A percentile compares a stretch with the other conserved stretches of the same genome.
Evolutionary conservation across 2,329 filamentous ascomycete species (phyloP).

Genomic region (Plectosphaerella sp.): DNA sequence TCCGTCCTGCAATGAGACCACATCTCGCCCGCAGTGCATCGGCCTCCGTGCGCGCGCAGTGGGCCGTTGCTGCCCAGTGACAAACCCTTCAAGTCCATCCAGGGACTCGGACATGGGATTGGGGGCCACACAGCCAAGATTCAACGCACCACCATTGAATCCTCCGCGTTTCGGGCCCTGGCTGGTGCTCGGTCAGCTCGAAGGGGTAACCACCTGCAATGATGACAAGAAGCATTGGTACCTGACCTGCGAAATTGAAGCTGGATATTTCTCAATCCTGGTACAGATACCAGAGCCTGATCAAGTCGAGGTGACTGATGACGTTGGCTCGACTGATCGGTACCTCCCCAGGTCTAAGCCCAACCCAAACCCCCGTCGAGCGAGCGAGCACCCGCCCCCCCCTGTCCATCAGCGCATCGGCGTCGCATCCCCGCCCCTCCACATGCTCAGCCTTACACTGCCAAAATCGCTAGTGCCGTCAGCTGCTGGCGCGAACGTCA

Average conservation of each 20-base stretch:
- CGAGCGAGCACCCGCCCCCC: neutral
- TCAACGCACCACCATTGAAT: no score
- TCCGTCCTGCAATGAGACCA: no score
- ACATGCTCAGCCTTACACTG: constrained; percentile 12
- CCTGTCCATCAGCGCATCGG: neutral
- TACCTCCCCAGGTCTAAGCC: neutral
- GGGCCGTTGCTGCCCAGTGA: no score
- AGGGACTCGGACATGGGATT: no score
- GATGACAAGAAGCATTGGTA: neutral
- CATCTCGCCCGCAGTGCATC: no score
- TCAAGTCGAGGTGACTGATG: neutral
- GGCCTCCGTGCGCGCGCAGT: no score
- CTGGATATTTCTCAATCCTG: neutral
- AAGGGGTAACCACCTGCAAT: no score
- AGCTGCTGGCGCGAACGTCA: constrained; percentile 13
- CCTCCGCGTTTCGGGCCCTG: no score
- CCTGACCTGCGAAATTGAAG: neutral
- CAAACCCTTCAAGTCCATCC: no score
- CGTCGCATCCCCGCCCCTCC: neutral
- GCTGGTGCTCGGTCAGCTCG: no score
- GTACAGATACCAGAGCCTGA: neutral
- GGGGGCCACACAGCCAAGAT: no score
- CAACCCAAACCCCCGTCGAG: no score
- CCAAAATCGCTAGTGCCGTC: constrained; percentile 14
- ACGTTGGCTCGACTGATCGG: neutral